Evolutionary conservation across 2,329 filamentous ascomycete species (phyloP).

Genomic region (Whalleya microplaca): DNA sequence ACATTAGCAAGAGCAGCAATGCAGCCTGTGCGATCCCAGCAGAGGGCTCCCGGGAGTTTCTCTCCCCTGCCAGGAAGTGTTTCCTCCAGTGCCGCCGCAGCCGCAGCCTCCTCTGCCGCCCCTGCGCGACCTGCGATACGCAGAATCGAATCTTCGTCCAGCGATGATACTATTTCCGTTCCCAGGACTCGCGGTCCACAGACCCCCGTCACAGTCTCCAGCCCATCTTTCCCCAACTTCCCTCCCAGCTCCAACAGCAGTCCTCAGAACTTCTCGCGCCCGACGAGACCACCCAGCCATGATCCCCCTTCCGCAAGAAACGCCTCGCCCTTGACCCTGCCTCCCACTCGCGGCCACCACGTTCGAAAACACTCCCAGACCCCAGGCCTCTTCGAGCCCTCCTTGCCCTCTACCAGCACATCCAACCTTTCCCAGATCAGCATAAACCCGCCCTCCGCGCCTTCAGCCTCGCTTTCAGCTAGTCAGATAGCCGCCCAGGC

Average conservation of each 20-base stretch:
- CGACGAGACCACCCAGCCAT: conserved; percentile 43
- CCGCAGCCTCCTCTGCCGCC: conserved; percentile 37
- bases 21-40: conserved; percentile 38
- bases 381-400: conserved; percentile 77
- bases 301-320: conserved; percentile 40
- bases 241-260: conserved; percentile 49
- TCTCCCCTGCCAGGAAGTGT: conserved; percentile 50
- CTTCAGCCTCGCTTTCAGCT: conserved; percentile 56
- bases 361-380: conserved; percentile 69
- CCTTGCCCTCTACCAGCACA: conserved; percentile 64
- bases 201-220: conserved; percentile 42
- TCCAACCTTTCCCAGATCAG: conserved; percentile 58
- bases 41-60: conserved; percentile 52
- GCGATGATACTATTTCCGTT: conserved; percentile 51
- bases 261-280: conserved; percentile 63
- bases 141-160: conserved; percentile 50
- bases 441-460: conserved; percentile 49
- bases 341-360: conserved; percentile 41
- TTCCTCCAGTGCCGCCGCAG: conserved; percentile 31
- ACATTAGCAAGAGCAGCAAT: too few relatives aligned
- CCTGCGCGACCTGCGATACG: conserved; percentile 43
- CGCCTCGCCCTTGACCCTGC: conserved; percentile 48
- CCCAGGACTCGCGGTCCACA: conserved; percentile 49
- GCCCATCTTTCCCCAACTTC: conserved; percentile 54
- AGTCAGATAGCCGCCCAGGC: conserved; percentile 82